Conservation (phyloP, 2,329 filamentous ascomycete species). For the Pyrenochaeta sp. region DNA sequence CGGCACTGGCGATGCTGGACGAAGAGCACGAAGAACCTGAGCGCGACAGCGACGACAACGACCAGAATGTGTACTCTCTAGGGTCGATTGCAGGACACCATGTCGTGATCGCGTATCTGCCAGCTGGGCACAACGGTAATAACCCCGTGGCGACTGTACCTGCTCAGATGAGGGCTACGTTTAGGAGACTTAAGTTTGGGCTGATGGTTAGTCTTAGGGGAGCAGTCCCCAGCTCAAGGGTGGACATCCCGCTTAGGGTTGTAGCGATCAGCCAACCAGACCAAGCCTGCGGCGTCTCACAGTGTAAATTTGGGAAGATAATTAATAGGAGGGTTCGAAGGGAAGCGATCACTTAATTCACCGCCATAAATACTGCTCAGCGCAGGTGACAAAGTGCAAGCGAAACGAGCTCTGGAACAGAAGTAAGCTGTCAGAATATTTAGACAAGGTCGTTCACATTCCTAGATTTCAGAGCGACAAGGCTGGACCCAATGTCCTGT, state of each 20-base stretch:
- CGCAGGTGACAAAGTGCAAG: constrained; percentile 6
- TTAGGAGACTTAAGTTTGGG: constrained; percentile 45
- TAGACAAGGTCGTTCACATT: constrained; percentile 9
- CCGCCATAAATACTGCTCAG: constrained; percentile 12
- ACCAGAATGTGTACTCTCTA: constrained; percentile 28
- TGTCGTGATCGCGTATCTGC: constrained; percentile 30
- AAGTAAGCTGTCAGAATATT: constrained; percentile 4
- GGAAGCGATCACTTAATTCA: constrained; percentile 10
- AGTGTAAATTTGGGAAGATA: constrained; percentile 31
- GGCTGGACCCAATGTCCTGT: constrained; percentile 20
- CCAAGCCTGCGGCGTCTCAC: constrained; percentile 15
- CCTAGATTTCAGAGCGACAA: constrained; percentile 11
- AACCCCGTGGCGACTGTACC: constrained; percentile 44
- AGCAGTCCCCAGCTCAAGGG: constrained; percentile 25
- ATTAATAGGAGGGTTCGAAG: constrained; percentile 17
- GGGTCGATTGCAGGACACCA: constrained; percentile 42
- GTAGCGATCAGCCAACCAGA: constrained; percentile 32
- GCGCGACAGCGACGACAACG: constrained; percentile 33
- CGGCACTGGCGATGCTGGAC: constrained; percentile 14
- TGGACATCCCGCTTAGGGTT: constrained; percentile 34
- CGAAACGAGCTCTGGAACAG: background rate
- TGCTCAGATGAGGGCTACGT: constrained; percentile 40
- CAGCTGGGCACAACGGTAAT: constrained; percentile 41
- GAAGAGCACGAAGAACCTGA: constrained; percentile 19
- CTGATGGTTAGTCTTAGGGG: constrained; percentile 58